phyloP scores from a whole-genome alignment of 495 filamentous ascomycete species.

The Tuber magnatum region DNA sequence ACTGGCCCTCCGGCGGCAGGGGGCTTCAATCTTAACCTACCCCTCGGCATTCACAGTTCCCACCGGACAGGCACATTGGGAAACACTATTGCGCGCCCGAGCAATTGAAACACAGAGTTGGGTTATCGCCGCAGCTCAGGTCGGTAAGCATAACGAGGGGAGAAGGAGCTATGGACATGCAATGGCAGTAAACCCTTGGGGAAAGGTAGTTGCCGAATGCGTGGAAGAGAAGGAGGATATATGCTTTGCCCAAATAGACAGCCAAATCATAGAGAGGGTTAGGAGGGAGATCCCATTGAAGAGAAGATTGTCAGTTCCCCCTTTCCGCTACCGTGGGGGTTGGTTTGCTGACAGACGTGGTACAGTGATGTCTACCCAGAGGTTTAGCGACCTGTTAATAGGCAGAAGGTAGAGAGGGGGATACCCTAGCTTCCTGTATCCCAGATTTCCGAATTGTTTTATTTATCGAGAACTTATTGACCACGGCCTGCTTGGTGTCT shows the following conservation, averaged over 20 bases:
- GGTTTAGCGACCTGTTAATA: slow-evolving; percentile 1
- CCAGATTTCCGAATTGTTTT: too few species aligned
- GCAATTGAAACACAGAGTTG: slow-evolving; percentile 87
- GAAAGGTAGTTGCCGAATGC: slow-evolving; percentile 57
- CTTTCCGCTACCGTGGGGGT: background rate
- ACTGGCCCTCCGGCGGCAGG: slow-evolving; percentile 57
- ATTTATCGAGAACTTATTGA: too few species aligned
- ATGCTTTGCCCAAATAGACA: slow-evolving; percentile 45
- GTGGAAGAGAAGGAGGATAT: slow-evolving; percentile 46
- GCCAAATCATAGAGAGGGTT: slow-evolving; percentile 40
- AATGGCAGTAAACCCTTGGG: slow-evolving; percentile 86
- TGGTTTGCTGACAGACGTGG: background rate
- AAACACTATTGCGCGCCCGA: slow-evolving; percentile 63
- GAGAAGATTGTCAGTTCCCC: slow-evolving; percentile 42
- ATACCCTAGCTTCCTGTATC: too few species aligned
- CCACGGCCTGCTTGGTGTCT: too few species aligned
- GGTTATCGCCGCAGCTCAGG: slow-evolving; percentile 83
- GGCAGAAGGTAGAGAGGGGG: background rate
- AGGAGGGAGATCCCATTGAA: slow-evolving; percentile 45
- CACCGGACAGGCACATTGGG: slow-evolving; percentile 84
- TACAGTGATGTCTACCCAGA: slow-evolving; percentile 31
- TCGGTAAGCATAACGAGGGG: slow-evolving; percentile 69
- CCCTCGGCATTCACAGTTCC: slow-evolving; percentile 82
- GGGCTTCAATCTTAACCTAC: slow-evolving; percentile 73
- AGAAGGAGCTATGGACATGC: slow-evolving; percentile 80